phyloP scores from a whole-genome alignment of 1,139 yeast species.

The Geotrichum candidum region DNA sequence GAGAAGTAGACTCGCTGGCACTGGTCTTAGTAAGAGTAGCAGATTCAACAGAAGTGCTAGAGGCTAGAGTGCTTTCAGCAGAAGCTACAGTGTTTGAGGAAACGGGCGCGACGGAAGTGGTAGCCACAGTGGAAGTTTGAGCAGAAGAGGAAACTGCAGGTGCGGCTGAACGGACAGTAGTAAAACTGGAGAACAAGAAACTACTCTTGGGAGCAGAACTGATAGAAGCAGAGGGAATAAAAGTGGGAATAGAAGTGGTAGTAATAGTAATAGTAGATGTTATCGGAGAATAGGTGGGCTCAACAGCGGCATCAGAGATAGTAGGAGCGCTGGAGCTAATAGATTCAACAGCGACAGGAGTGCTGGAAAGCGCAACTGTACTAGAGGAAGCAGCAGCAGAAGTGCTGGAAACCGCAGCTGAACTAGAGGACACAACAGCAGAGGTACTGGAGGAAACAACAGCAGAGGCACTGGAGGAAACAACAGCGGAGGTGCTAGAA shows the following conservation, averaged over 20 bases:
- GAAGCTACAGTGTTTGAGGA: slow-evolving; percentile 6
- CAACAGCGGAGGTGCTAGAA: no score
- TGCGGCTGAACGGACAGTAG: slow-evolving; percentile 14
- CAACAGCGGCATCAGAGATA: not conserved
- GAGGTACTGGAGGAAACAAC: no score
- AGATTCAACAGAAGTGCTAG: slow-evolving; percentile 5
- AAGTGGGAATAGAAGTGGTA: slow-evolving; percentile 14
- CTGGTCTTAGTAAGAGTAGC: slow-evolving; percentile 19
- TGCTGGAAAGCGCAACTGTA: not conserved
- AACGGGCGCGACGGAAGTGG: slow-evolving; percentile 9
- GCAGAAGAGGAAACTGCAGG: slow-evolving; percentile 11
- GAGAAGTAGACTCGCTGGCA: slow-evolving; percentile 8
- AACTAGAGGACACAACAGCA: not conserved
- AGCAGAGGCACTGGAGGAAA: no score
- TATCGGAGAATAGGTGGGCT: not conserved
- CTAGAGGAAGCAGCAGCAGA: slow-evolving; percentile 8
- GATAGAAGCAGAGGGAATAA: not conserved
- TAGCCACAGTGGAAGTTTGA: slow-evolving; percentile 14
- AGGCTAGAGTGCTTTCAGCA: slow-evolving; percentile 6
- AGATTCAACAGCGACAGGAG: not conserved
- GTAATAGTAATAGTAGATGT: slow-evolving; percentile 15
- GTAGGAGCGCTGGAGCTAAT: not conserved
- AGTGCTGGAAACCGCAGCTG: not conserved
- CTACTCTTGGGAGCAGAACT: slow-evolving; percentile 22
- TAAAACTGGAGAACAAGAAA: slow-evolving; percentile 17